These are phyloP conservation scores for Spencermartinsiella europaea DNA, from an alignment of 805 yeast species.

Conservation along the genomic window DNA sequence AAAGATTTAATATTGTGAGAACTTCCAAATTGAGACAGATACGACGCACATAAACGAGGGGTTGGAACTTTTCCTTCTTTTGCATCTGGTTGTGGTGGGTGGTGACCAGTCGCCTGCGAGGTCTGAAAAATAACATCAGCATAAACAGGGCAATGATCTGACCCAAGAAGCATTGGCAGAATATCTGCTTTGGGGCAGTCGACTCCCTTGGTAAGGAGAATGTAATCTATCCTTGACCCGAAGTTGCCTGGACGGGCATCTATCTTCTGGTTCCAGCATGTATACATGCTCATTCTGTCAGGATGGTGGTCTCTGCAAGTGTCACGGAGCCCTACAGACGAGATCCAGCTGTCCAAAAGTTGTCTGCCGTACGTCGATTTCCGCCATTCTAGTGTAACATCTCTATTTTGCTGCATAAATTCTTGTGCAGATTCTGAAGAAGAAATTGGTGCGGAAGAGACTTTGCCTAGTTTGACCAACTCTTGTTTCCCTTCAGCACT, in stretches of 20 bases:
- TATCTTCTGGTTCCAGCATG: slow-evolving; percentile 85
- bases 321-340: slow-evolving; percentile 27
- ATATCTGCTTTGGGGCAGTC: slow-evolving; percentile 45
- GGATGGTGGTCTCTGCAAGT: slow-evolving; percentile 43
- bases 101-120: no score
- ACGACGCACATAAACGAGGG: slow-evolving; percentile 14
- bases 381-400: slow-evolving; percentile 33
- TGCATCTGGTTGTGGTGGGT: no score
- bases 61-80: neutral
- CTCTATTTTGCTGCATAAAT: slow-evolving; percentile 36
- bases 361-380: slow-evolving; percentile 39
- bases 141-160: slow-evolving; percentile 92
- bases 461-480: slow-evolving; percentile 31
- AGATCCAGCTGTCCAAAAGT: slow-evolving; percentile 44
- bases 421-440: slow-evolving; percentile 12
- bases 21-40: slow-evolving; percentile 15
- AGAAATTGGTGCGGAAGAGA: neutral
- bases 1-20: slow-evolving; percentile 16
- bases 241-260: slow-evolving; percentile 74
- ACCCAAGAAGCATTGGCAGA: slow-evolving; percentile 70
- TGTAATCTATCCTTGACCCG: slow-evolving; percentile 85
- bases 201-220: slow-evolving; percentile 46
- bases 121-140: slow-evolving; percentile 39
- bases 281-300: slow-evolving; percentile 60
- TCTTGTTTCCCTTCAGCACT: slow-evolving; percentile 64